These are phyloP conservation scores for Trichoderma orchidacearum DNA, from an alignment of 495 filamentous ascomycete species.

Conservation along the genomic window DNA sequence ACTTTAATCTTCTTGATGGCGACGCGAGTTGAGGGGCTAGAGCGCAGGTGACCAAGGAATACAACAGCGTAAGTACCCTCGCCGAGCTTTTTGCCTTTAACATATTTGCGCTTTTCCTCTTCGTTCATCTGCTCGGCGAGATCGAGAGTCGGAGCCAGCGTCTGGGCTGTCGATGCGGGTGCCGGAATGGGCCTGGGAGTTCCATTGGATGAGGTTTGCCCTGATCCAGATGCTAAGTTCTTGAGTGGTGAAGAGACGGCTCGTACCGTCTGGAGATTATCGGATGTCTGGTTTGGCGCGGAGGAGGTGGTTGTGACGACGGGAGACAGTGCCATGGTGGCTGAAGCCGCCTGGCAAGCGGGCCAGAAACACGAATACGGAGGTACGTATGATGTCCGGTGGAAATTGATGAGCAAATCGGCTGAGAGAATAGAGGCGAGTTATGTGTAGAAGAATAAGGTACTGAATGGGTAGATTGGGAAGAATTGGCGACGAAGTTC, in stretches of 20 bases:
- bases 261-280: neutral
- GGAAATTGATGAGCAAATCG: neutral
- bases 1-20: constrained; percentile 99
- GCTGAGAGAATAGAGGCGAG: too few relatives aligned
- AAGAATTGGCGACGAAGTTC: too few relatives aligned
- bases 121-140: constrained; percentile 81
- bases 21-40: constrained; percentile 53
- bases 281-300: constrained; percentile 6
- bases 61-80: constrained; percentile 97
- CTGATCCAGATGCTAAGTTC: constrained; percentile 10
- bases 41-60: constrained; percentile 65
- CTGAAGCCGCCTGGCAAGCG: neutral
- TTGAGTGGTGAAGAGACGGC: constrained; percentile 17
- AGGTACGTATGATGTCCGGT: neutral
- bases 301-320: constrained; percentile 13
- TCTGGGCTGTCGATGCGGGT: constrained; percentile 5
- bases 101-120: constrained; percentile 71
- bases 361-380: neutral
- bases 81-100: constrained; percentile 85
- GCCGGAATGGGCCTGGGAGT: constrained; percentile 13
- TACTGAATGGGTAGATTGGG: too few relatives aligned
- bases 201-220: constrained; percentile 16
- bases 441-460: too few relatives aligned
- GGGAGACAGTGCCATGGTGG: constrained; percentile 20
- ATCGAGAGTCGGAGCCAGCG: constrained; percentile 29